Percentiles rank a stretch among this genome's conserved stretches.
These are phyloP conservation scores for Lineolata rhizophorae DNA, from an alignment of 495 filamentous ascomycete genomes.

Conservation along the genomic window DNA sequence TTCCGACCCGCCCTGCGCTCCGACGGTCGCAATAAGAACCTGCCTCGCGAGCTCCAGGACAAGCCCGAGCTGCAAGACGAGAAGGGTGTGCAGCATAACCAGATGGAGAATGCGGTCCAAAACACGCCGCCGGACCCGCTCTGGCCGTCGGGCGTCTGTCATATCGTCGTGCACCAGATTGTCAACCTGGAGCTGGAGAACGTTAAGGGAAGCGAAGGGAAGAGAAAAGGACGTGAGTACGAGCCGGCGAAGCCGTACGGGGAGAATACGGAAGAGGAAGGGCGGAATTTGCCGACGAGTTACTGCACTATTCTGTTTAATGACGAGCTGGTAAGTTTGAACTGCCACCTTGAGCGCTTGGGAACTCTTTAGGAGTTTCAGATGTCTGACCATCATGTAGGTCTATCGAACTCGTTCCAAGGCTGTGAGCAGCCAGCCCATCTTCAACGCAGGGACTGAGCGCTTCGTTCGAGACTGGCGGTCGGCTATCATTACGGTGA, in stretches of 20 bases:
- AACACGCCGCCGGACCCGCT: conserved; percentile 85
- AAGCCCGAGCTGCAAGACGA: conserved; percentile 70
- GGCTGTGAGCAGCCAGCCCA: conserved; percentile 77
- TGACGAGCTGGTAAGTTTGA: conserved; percentile 48
- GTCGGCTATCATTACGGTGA: conserved; percentile 62
- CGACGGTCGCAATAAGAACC: conserved; percentile 57
- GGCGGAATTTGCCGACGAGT: conserved; percentile 55
- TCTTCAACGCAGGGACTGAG: conserved; percentile 92
- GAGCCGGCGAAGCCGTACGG: conserved; percentile 78
- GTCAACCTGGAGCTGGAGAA: conserved; percentile 80
- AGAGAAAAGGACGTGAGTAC: conserved; percentile 59
- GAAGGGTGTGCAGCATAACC: conserved; percentile 53
- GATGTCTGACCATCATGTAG: conserved; percentile 10
- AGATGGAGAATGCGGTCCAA: conserved; percentile 59
- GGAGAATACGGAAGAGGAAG: conserved; percentile 60
- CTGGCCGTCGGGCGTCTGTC: conserved; percentile 75
- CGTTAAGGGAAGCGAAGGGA: conserved; percentile 46
- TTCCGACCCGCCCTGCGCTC: conserved; percentile 64
- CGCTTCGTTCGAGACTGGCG: conserved; percentile 91
- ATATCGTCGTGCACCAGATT: conserved; percentile 77
- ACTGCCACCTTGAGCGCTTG: no score
- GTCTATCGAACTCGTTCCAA: conserved; percentile 80
- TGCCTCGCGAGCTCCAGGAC: conserved; percentile 50
- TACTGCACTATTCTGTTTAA: conserved; percentile 86
- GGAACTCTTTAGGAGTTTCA: not conserved